A percentile compares a stretch with the other conserved stretches of the same genome.
Conservation (phyloP, 2,329 filamentous ascomycete genomes). For the Ophiosphaerella narmari region DNA sequence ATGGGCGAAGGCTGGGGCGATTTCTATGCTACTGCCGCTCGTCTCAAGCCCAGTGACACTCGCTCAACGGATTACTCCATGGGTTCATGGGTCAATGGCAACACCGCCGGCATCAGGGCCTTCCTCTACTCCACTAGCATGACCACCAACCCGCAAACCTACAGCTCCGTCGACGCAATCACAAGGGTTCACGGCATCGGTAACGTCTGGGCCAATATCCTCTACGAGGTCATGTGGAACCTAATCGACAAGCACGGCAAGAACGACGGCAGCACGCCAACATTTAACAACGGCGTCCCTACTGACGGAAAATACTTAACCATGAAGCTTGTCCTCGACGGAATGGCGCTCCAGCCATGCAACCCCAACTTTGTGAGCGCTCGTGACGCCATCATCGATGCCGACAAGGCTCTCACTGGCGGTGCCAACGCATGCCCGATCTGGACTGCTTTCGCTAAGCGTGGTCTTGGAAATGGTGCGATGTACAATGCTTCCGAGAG, state of each 20-base stretch:
- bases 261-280: constrained; percentile 50
- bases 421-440: constrained; percentile 58
- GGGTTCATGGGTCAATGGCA: constrained; percentile 57
- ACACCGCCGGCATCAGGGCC: constrained; percentile 53
- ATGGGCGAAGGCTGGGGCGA: constrained; percentile 66
- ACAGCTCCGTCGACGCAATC: constrained; percentile 49
- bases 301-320: constrained; percentile 58
- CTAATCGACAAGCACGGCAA: constrained; percentile 62
- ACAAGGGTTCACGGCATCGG: constrained; percentile 56
- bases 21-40: constrained; percentile 59
- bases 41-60: constrained; percentile 54
- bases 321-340: constrained; percentile 60
- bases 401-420: constrained; percentile 57
- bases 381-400: constrained; percentile 61
- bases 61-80: constrained; percentile 54
- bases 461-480: constrained; percentile 54
- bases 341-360: constrained; percentile 61
- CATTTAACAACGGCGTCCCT: constrained; percentile 54
- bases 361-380: constrained; percentile 59
- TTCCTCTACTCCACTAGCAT: constrained; percentile 59
- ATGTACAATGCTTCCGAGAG: constrained; percentile 23
- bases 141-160: constrained; percentile 57
- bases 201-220: constrained; percentile 57
- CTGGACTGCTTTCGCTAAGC: constrained; percentile 62
- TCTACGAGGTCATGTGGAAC: constrained; percentile 64